Conservation (phyloP, 305 asterid genomes). For the Caryopteris hybrid region DNA sequence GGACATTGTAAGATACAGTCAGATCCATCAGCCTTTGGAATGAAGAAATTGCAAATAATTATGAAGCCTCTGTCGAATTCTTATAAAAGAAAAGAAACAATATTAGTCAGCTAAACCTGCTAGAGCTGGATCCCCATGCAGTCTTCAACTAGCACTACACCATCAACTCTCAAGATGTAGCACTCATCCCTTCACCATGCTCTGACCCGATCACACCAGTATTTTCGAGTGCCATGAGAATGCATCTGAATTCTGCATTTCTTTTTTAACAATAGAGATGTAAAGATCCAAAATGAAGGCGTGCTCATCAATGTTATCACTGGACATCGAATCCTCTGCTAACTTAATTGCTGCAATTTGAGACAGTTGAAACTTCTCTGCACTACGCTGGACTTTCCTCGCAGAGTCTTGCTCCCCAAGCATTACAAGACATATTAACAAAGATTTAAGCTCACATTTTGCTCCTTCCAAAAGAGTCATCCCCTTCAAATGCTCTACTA, state of each 20-base stretch:
- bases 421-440: constrained; percentile 68
- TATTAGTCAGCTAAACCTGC: too few relatives aligned
- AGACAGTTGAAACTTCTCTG: constrained; percentile 66
- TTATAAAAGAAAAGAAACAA: too few relatives aligned
- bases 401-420: constrained; percentile 67
- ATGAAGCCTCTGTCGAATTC: too few relatives aligned
- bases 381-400: constrained; percentile 61
- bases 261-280: constrained; percentile 38
- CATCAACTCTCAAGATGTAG: too few relatives aligned
- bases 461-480: constrained; percentile 73
- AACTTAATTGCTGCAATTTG: constrained; percentile 79
- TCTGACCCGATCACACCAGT: too few relatives aligned
- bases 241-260: constrained; percentile 49
- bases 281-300: constrained; percentile 55
- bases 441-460: constrained; percentile 61
- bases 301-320: constrained; percentile 46
- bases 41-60: too few relatives aligned
- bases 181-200: too few relatives aligned
- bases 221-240: constrained; percentile 73
- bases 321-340: constrained; percentile 50
- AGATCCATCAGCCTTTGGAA: too few relatives aligned
- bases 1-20: too few relatives aligned
- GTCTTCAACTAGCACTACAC: too few relatives aligned
- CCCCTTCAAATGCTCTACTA: constrained; percentile 81
- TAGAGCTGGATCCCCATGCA: too few relatives aligned